A percentile compares a stretch with the other conserved stretches of the same genome.
Evolutionary conservation across 2,329 filamentous ascomycete genomes (phyloP).

Genomic region (Trichoderma breve): DNA sequence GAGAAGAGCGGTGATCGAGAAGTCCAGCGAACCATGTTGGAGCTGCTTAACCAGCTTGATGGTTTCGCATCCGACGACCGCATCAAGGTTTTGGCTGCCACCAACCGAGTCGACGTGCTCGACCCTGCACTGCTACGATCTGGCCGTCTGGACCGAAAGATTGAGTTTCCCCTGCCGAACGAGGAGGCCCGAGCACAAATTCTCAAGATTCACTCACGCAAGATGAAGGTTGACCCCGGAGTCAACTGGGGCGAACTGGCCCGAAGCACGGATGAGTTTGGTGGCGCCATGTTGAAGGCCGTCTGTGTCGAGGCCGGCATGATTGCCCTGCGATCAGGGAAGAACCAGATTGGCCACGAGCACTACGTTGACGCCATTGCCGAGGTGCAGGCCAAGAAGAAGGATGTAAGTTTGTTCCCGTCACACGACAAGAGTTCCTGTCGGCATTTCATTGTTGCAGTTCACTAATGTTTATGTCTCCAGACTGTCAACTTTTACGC

Average conservation of each 20-base stretch:
- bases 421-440: background rate
- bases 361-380: slow-evolving; percentile 98
- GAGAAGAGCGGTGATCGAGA: slow-evolving; percentile 98
- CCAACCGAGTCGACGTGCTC: slow-evolving; percentile 90
- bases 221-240: slow-evolving; percentile 92
- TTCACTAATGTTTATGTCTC: background rate
- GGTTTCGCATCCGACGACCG: slow-evolving; percentile 96
- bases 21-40: slow-evolving; percentile 98
- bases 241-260: slow-evolving; percentile 97
- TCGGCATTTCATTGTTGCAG: background rate
- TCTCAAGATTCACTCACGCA: slow-evolving; percentile 92
- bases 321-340: slow-evolving; percentile 92
- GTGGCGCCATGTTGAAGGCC: slow-evolving; percentile 95
- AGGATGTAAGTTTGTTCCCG: slow-evolving; percentile 61
- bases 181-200: slow-evolving; percentile 98
- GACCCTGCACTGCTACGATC: slow-evolving; percentile 89
- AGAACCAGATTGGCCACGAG: slow-evolving; percentile 96
- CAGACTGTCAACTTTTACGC: slow-evolving; percentile 60
- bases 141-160: slow-evolving; percentile 91
- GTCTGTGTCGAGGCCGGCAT: slow-evolving; percentile 99
- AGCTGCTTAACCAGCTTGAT: slow-evolving; percentile 96
- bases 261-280: slow-evolving; percentile 96
- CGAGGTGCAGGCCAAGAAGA: slow-evolving; percentile 95
- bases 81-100: slow-evolving; percentile 93
- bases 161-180: slow-evolving; percentile 96